Base-by-base conservation (phyloP, 371 early-diverging fungal species). In the Lichtheimia corymbifera region DNA sequence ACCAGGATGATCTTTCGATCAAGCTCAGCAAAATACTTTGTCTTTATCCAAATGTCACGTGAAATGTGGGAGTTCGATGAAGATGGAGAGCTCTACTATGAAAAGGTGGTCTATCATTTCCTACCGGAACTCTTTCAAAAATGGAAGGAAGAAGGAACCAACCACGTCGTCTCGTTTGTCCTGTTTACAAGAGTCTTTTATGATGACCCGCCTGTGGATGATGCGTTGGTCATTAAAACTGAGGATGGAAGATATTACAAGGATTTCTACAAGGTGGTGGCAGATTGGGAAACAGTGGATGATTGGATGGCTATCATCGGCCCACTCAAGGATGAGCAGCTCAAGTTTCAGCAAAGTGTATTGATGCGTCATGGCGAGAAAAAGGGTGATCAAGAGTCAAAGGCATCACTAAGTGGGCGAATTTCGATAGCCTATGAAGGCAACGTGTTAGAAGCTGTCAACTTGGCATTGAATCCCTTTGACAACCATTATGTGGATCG, bases 1-100 rank as follows among this genome's bases (percentile, higher is more conserved):
- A 96, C 97, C 4, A 86, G 90, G 64, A 78, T 90, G 56, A 91
- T 97, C n/a, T 97, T 94, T 63, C 81, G 98, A 24, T 97, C 97
- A 7, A 95, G 95, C 62, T 94, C 97, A 0, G 95, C 97, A 4
- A 92, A 94, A 59, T 91, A 88, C 63, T 95, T 94, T 72, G 78
- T 98, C 14, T 93, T 97, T 68, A 86, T 98, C 35, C 97, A 98
- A 74, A 91, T 98, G 91, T 91, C 91, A 27, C 86, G 87, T 43
- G 98, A 97, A 76, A 95, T 97, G 95, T 93, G 93, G 93, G 92
- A 95, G 44, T 97, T 96, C 77, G 96, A 93, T 57, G 96, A 97
- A 63, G 97, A 97, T 66, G 97, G 97, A 5, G 93, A 96, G 61
- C 79, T 96, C 20, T 93, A 89, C 67, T 93, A 90, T 72, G 97